A percentile compares a stretch with the other conserved stretches of the same genome.
These are phyloP conservation scores for Leptomonas seymouri DNA, from an alignment of 208 protist species.

Conservation along the genomic window DNA sequence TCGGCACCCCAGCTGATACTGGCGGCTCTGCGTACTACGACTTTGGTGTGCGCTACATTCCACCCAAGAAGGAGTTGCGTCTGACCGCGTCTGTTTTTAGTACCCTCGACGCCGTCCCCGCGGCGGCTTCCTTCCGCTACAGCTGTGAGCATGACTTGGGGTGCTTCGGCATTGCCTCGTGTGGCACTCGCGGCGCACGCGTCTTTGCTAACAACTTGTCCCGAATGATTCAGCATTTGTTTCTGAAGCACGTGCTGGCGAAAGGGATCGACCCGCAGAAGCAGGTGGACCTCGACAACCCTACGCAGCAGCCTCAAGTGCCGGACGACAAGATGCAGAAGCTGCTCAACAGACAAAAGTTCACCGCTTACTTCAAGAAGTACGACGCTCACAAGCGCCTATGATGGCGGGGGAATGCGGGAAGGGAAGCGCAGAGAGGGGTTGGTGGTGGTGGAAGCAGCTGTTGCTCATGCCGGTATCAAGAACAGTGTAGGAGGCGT, in stretches of 20 bases:
- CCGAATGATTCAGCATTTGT: constrained; percentile 75
- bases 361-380: constrained; percentile 68
- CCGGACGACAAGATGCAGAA: constrained; percentile 54
- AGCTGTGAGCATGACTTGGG: constrained; percentile 67
- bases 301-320: constrained; percentile 20
- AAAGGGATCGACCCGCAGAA: constrained; percentile 56
- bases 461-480: background rate
- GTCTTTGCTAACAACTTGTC: constrained; percentile 65
- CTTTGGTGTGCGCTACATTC: constrained; percentile 67
- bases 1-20: constrained; percentile 23
- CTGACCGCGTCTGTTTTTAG: constrained; percentile 34
- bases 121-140: constrained; percentile 71
- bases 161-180: constrained; percentile 75
- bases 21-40: constrained; percentile 47
- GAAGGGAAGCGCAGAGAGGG: background rate
- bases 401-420: constrained; percentile 11
- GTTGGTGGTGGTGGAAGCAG: background rate
- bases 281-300: constrained; percentile 62
- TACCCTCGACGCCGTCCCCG: constrained; percentile 49
- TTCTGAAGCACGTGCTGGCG: constrained; percentile 71
- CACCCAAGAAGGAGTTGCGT: constrained; percentile 33
- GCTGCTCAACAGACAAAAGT: constrained; percentile 57
- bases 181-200: constrained; percentile 61
- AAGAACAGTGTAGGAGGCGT: too few species aligned
- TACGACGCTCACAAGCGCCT: constrained; percentile 66